These are phyloP conservation scores for Celoporthe dispersa DNA, from an alignment of 2,329 filamentous ascomycete species.

Conservation along the genomic window DNA sequence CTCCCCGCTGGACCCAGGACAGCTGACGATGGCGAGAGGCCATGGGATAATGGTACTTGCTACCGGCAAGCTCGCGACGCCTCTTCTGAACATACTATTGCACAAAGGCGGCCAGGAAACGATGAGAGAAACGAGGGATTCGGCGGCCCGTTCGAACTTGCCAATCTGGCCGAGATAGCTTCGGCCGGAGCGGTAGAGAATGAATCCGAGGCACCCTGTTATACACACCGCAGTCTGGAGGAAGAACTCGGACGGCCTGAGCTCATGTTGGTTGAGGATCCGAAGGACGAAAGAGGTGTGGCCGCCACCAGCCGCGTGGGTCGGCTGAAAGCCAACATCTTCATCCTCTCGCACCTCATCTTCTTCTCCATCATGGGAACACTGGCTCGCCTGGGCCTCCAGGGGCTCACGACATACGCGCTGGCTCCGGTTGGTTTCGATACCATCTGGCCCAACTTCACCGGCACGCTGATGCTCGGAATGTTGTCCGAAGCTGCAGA, in stretches of 20 bases:
- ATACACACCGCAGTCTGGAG: conserved; percentile 16
- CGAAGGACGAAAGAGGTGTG: not conserved
- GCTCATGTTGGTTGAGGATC: not conserved
- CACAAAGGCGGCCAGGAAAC: not conserved
- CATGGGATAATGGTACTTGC: not conserved
- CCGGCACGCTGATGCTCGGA: conserved; percentile 80
- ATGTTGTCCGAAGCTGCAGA: conserved; percentile 67
- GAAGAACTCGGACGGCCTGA: conserved; percentile 36
- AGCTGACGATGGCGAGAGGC: not conserved
- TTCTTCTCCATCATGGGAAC: conserved; percentile 91
- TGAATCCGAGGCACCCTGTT: conserved; percentile 6
- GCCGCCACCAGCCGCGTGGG: not conserved
- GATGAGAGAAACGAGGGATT: not conserved
- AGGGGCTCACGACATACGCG: conserved; percentile 78
- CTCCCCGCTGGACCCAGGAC: not conserved
- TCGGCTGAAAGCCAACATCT: conserved; percentile 55
- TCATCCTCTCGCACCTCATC: conserved; percentile 79
- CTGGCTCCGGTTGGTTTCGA: conserved; percentile 74
- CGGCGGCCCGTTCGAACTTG: not conserved
- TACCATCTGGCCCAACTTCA: conserved; percentile 85
- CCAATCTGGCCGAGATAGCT: not conserved
- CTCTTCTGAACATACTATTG: not conserved
- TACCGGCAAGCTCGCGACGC: not conserved
- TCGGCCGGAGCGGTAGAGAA: conserved; percentile 4
- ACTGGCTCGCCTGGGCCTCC: conserved; percentile 77